Evolutionary conservation across 805 yeast genomes (phyloP), one percentile per base, ranked within the genome.

Genomic region (Starmerella kuoi): DNA sequence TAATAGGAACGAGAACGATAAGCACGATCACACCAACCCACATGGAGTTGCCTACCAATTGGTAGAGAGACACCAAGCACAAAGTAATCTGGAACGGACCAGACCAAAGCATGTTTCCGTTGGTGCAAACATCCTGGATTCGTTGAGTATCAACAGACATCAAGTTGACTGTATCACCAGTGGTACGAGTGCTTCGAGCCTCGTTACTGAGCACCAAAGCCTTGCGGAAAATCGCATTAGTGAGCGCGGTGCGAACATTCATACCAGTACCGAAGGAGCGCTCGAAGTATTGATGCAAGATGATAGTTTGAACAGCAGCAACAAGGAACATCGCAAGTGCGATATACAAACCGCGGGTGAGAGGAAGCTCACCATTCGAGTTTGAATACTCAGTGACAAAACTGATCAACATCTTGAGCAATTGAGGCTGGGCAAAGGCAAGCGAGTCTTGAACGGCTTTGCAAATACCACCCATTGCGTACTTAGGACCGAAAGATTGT

Each of bases 101-200:
- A 1, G 94, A 84, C 94, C 95, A 85, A 38, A 83, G 67, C 41
- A 84, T 69, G 54, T 83, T 79, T 48, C 86, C 73, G 60, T 78
- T 74, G 58, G 82, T 86, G 20, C 80, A 73, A 42, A 85, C 67
- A 52, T 83, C 94, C 59, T 83, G 94, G 43, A 87, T 65, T 63
- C 94, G 75, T 62, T 82, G 94, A 2, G 86, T 77, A 63, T 87
- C 97, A 35, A 87, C 94, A 40, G 94, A 78, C 95, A 87, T 85
- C 55, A 87, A 68, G 57, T 87, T 87, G 44, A 87, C 96, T 51
- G 88, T 82, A 59, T 86, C 95, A 56, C 97, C 97, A 4, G 94
- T 82, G 25, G 83, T 73, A 31, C 84, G 74, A 15, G 69, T 66
- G 25, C 68, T 67, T 46, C 78, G 70, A 6, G 85, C 74, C 37